A percentile compares a stretch with the other conserved stretches of the same genome.
Conservation (phyloP, 2,329 filamentous ascomycete species). For the Diaporthe citrichinensis region DNA sequence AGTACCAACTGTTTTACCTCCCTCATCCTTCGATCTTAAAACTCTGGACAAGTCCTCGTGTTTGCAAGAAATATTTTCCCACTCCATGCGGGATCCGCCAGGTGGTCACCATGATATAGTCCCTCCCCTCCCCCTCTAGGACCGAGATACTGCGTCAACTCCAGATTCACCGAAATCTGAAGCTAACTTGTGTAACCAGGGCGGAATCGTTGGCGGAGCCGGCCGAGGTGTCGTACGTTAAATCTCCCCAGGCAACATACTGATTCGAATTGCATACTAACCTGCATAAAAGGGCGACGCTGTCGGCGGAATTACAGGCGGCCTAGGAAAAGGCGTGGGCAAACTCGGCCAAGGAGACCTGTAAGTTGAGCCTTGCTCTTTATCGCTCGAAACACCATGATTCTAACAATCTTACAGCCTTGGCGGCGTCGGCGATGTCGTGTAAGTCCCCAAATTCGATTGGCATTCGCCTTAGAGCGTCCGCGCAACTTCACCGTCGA, state of each 20-base stretch:
- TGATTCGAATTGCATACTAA: not conserved
- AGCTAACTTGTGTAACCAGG: conserved; percentile 3
- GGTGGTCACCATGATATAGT: no score
- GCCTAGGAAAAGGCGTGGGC: conserved; percentile 40
- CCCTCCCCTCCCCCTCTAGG: not conserved
- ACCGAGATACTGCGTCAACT: fast-evolving
- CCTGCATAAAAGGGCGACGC: conserved; percentile 21
- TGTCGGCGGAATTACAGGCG: conserved; percentile 40
- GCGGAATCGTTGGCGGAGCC: conserved; percentile 39
- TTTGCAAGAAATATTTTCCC: no score
- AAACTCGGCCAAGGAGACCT: conserved; percentile 39
- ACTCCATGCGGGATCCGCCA: no score
- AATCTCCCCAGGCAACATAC: no score
- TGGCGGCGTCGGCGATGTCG: conserved; percentile 40
- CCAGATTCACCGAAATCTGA: not conserved
- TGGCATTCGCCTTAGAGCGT: not conserved
- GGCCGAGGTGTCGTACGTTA: conserved; percentile 34
- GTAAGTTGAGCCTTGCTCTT: not conserved
- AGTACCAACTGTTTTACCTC: not conserved
- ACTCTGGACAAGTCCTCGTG: no score
- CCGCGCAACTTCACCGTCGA: no score
- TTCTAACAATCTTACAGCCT: conserved; percentile 5
- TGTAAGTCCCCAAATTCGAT: not conserved
- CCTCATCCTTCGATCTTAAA: not conserved
- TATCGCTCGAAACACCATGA: no score